phyloP scores from a whole-genome alignment of 139 green algal genomes.

The Micromonas pusilla region DNA sequence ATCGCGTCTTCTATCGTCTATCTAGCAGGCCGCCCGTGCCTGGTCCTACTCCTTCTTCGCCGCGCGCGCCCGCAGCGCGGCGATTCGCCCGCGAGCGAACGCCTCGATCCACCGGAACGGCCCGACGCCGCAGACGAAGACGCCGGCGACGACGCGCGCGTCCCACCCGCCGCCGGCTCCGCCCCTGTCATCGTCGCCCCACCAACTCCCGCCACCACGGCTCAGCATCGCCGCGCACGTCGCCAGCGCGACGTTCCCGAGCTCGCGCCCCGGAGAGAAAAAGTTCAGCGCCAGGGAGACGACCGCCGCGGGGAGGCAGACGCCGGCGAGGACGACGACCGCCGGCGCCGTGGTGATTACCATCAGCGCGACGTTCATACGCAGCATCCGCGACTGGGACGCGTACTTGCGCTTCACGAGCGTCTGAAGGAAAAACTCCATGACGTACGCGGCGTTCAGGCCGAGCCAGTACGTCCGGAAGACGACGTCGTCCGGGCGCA shows the following conservation, averaged over 20 bases:
- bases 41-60: no score
- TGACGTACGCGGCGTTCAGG: constrained; percentile 31
- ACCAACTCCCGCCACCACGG: no score
- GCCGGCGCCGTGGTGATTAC: not conserved
- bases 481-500: not conserved
- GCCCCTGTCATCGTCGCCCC: no score
- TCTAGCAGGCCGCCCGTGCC: no score
- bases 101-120: no score
- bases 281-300: not conserved
- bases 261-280: not conserved
- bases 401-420: constrained; percentile 15
- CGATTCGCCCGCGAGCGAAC: no score
- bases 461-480: constrained; percentile 27
- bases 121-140: no score
- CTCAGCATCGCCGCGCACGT: not conserved
- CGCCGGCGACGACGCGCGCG: no score
- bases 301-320: not conserved
- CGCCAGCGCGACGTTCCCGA: not conserved
- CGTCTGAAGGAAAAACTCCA: constrained; percentile 33
- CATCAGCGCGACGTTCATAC: constrained; percentile 25
- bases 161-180: no score
- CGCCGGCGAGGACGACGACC: not conserved
- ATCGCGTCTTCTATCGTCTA: no score
- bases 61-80: no score
- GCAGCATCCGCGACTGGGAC: not conserved